phyloP scores from a whole-genome alignment of 2,329 filamentous ascomycete genomes.

The Ciborinia camelliae region DNA sequence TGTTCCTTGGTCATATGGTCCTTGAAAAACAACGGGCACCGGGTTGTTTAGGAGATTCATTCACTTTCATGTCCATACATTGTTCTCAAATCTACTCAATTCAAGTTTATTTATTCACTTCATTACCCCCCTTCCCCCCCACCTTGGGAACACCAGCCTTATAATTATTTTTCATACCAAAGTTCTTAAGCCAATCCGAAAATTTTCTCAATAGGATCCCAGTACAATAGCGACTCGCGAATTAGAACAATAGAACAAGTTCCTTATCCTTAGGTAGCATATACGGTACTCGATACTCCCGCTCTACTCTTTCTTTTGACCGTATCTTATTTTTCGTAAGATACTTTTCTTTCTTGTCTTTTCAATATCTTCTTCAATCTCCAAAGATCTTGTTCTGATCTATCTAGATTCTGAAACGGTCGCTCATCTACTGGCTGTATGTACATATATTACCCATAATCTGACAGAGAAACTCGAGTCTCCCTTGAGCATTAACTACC shows the following conservation, averaged over 20 bases:
- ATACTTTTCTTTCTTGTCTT: not conserved
- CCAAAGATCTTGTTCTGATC: not conserved
- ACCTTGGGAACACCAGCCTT: not conserved
- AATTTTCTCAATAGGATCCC: not conserved
- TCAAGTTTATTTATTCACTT: constrained; percentile 8
- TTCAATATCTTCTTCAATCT: not conserved
- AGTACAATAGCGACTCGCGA: not conserved
- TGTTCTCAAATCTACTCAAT: too few species aligned
- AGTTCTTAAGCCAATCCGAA: not conserved
- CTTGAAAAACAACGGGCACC: not conserved
- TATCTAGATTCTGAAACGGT: not conserved
- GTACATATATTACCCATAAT: not conserved
- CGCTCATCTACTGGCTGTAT: not conserved
- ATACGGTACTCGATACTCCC: too few species aligned
- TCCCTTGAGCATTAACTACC: not conserved
- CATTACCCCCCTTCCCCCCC: too few species aligned
- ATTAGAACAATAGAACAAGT: not conserved
- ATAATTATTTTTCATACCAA: not conserved
- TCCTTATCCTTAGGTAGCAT: not conserved
- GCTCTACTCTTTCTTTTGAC: too few species aligned
- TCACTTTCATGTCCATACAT: constrained; percentile 8
- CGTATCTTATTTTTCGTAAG: not conserved
- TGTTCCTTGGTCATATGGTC: not conserved
- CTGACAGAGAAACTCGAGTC: not conserved
- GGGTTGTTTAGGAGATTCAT: not conserved